phyloP scores from a whole-genome alignment of 2,329 filamentous ascomycete genomes.

The Orbilia quercus region DNA sequence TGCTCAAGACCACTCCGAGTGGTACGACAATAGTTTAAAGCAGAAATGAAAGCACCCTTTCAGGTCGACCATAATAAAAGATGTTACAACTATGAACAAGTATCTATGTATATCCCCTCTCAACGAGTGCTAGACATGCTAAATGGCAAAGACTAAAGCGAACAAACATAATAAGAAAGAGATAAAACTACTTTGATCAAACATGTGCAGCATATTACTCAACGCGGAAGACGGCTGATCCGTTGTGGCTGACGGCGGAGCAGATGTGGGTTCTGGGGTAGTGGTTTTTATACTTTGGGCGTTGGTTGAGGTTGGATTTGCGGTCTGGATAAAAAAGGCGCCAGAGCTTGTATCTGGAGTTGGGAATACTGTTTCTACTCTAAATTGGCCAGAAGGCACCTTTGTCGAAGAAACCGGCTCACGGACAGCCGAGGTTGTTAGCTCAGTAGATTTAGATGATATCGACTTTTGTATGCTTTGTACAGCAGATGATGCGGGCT shows the following conservation, averaged over 20 bases:
- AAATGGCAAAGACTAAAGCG: conserved; percentile 37
- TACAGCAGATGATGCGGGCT: neutral
- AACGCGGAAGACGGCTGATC: conserved; percentile 47
- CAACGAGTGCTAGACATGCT: neutral
- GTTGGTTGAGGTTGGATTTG: conserved; percentile 19
- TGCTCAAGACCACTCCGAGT: conserved; percentile 11
- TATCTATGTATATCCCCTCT: neutral
- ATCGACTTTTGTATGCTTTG: conserved; percentile 1
- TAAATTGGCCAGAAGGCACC: conserved; percentile 21
- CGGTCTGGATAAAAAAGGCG: conserved; percentile 29
- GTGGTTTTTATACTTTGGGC: conserved; percentile 3
- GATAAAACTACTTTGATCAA: conserved; percentile 35
- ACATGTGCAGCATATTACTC: conserved; percentile 26
- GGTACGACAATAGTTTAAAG: conserved; percentile 6
- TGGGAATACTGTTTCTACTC: conserved; percentile 1
- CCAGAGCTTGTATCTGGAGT: conserved; percentile 5
- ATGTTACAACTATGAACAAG: neutral
- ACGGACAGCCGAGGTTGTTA: neutral
- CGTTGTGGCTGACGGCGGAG: conserved; percentile 31
- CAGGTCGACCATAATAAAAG: neutral
- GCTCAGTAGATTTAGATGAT: neutral
- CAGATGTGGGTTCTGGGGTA: conserved; percentile 24
- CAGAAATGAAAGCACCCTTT: neutral
- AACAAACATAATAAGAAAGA: conserved; percentile 45
- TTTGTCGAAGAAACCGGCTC: neutral